These are phyloP conservation scores for Marasmius oreades DNA, from an alignment of 1,284 basidiomycete genomes.

Conservation along the genomic window DNA sequence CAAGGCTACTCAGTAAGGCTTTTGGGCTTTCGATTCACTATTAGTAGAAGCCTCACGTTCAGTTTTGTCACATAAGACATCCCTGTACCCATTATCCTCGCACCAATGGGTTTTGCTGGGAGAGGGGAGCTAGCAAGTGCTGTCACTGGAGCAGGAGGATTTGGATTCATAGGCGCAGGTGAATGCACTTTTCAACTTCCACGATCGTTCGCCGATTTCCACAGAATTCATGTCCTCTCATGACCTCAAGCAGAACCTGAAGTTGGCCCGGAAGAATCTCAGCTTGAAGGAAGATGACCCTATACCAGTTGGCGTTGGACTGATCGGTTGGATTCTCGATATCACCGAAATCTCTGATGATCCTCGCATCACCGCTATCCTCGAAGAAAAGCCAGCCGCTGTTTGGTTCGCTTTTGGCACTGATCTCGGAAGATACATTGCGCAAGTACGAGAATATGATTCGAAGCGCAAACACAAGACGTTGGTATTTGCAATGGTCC, in stretches of 20 bases:
- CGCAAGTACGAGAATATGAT: slow-evolving; percentile 11
- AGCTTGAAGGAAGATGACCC: neutral
- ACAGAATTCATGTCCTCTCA: slow-evolving; percentile 3
- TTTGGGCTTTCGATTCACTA: too few relatives aligned
- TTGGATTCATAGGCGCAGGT: slow-evolving; percentile 28
- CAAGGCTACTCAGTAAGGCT: too few relatives aligned
- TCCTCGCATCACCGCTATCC: slow-evolving; percentile 9
- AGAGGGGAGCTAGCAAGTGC: slow-evolving; percentile 22
- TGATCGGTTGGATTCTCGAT: slow-evolving; percentile 17
- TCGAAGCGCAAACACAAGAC: slow-evolving; percentile 19
- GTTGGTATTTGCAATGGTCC: slow-evolving; percentile 21
- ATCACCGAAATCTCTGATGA: slow-evolving; percentile 8
- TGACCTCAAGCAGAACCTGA: neutral
- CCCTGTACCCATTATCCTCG: slow-evolving; percentile 24
- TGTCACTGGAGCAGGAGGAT: slow-evolving; percentile 23
- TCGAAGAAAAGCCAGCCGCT: slow-evolving; percentile 10
- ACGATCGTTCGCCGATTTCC: neutral
- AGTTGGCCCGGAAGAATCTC: neutral
- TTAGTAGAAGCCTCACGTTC: too few relatives aligned
- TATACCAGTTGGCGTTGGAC: slow-evolving; percentile 14
- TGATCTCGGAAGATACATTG: slow-evolving; percentile 15
- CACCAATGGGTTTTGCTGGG: slow-evolving; percentile 26
- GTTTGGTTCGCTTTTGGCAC: slow-evolving; percentile 17
- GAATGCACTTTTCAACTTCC: neutral
- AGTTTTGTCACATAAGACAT: slow-evolving; percentile 18